Evolutionary conservation across 345 rosid genomes (phyloP).

Genomic region (Arabidopsis arenosa): DNA sequence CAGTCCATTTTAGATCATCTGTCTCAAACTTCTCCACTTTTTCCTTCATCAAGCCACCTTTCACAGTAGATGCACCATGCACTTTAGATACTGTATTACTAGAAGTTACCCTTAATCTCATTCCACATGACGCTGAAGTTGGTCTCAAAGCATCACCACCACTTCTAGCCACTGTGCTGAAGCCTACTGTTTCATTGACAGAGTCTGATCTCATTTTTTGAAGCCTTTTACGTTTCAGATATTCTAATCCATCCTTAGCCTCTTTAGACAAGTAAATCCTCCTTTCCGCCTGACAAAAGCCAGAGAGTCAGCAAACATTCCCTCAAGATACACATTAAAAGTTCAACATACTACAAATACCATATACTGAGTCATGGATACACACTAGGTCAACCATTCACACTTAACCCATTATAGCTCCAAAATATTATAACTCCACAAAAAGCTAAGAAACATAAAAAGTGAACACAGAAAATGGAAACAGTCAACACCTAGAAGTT

Average conservation of each 20-base stretch:
- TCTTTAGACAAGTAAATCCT: slow-evolving; percentile 76
- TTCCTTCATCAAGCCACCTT: slow-evolving; percentile 57
- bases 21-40: slow-evolving; percentile 78
- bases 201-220: slow-evolving; percentile 65
- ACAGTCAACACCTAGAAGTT: slow-evolving; percentile 44
- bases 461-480: slow-evolving; percentile 41
- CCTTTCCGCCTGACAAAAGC: slow-evolving; percentile 84
- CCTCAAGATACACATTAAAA: slow-evolving; percentile 11
- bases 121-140: slow-evolving; percentile 73
- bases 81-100: slow-evolving; percentile 50
- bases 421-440: slow-evolving; percentile 31
- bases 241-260: slow-evolving; percentile 71
- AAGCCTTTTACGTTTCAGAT: slow-evolving; percentile 84
- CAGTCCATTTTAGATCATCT: slow-evolving; percentile 84
- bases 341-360: slow-evolving; percentile 22
- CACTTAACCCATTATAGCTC: slow-evolving; percentile 29
- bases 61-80: slow-evolving; percentile 51
- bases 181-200: slow-evolving; percentile 50
- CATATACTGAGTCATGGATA: slow-evolving; percentile 25
- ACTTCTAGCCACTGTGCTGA: slow-evolving; percentile 68
- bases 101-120: slow-evolving; percentile 61
- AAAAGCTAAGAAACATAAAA: slow-evolving; percentile 33
- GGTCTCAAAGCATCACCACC: slow-evolving; percentile 86
- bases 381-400: slow-evolving; percentile 41
- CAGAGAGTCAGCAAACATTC: slow-evolving; percentile 25